These are phyloP conservation scores for Quillaja saponaria DNA, from an alignment of 306 rosid species.

Conservation along the genomic window DNA sequence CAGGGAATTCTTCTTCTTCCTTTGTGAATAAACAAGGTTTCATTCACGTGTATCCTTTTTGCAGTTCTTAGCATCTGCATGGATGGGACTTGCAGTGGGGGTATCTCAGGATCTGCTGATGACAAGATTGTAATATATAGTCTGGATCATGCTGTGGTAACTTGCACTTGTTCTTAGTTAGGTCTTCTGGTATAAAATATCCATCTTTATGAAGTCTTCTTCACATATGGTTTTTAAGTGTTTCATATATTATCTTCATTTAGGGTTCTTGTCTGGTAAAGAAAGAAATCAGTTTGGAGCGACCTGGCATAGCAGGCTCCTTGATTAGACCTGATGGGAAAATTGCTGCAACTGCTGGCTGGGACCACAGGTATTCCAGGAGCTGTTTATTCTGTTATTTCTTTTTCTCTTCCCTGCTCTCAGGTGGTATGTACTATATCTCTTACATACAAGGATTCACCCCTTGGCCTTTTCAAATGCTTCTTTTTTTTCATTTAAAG, in stretches of 20 bases:
- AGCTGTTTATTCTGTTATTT: neutral
- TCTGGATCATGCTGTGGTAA: slow-evolving; percentile 88
- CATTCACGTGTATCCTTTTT: slow-evolving; percentile 28
- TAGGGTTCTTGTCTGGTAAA: slow-evolving; percentile 74
- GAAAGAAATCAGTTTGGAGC: slow-evolving; percentile 76
- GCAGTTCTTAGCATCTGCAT: slow-evolving; percentile 74
- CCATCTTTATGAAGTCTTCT: neutral
- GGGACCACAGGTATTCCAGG: slow-evolving; percentile 85
- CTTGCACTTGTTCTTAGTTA: slow-evolving; percentile 5
- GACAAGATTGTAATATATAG: slow-evolving; percentile 68
- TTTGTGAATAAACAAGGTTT: slow-evolving; percentile 13
- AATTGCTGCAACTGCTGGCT: slow-evolving; percentile 89
- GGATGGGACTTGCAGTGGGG: slow-evolving; percentile 81
- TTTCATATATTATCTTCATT: slow-evolving; percentile 15
- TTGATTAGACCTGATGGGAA: slow-evolving; percentile 76
- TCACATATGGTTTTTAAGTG: too few species aligned
- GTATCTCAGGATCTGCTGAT: slow-evolving; percentile 89
- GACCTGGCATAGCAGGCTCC: slow-evolving; percentile 78
- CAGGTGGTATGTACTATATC: too few species aligned
- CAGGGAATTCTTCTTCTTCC: slow-evolving; percentile 2
- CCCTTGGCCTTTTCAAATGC: too few species aligned
- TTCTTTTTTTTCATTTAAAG: too few species aligned
- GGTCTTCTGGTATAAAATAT: slow-evolving; percentile 20
- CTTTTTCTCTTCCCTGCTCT: neutral
- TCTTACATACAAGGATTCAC: too few species aligned